A percentile compares a stretch with the other conserved stretches of the same genome.
Conservation (phyloP, 129 eudicot genomes). For the Heracleum sosnowskyi region DNA sequence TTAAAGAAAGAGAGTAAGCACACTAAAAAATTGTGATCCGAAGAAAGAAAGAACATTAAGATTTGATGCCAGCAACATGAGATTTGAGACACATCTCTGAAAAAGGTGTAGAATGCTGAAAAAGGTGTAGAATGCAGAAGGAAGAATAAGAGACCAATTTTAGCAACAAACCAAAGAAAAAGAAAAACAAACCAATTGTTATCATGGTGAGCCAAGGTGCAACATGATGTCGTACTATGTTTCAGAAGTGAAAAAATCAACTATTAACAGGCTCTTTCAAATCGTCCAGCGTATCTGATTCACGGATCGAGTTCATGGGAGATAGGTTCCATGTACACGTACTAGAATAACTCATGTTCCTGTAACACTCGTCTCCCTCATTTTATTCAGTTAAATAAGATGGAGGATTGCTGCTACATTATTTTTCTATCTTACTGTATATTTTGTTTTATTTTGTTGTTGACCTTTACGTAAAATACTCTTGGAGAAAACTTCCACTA, state of each 20-base stretch:
- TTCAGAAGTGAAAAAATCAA: not conserved
- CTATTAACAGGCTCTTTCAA: not conserved
- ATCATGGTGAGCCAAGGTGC: not conserved
- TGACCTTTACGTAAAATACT: no score
- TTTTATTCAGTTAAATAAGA: no score
- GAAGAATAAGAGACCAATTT: not conserved
- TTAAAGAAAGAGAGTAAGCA: not conserved
- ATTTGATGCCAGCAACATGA: not conserved
- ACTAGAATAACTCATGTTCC: not conserved
- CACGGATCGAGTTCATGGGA: not conserved
- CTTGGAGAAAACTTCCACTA: no score
- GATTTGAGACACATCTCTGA: not conserved
- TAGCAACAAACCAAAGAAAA: not conserved
- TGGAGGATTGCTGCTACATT: no score
- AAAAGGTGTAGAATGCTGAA: not conserved
- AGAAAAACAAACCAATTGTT: not conserved
- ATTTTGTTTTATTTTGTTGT: no score
- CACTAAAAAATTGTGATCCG: not conserved
- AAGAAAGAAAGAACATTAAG: not conserved
- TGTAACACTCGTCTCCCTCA: no score
- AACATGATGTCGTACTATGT: not conserved
- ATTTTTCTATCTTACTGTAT: no score
- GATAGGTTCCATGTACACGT: not conserved
- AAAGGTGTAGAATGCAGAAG: not conserved
- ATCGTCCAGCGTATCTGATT: not conserved